These are phyloP conservation scores for Podospora australis DNA, from an alignment of 495 filamentous ascomycete species.

Conservation along the genomic window DNA sequence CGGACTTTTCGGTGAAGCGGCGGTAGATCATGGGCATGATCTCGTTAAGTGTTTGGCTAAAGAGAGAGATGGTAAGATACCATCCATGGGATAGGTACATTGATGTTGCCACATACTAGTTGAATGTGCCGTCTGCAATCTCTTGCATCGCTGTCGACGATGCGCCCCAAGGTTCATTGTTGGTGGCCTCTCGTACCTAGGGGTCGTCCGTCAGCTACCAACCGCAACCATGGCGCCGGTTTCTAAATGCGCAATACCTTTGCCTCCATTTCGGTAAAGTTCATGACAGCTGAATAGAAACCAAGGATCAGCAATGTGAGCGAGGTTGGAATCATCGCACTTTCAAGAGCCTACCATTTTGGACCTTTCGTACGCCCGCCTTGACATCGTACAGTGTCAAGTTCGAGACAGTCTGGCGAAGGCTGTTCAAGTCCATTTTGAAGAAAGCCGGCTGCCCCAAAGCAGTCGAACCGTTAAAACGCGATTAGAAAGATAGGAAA, in stretches of 20 bases:
- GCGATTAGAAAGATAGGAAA: too few relatives aligned
- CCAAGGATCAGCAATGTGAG: background rate
- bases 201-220: conserved; percentile 21
- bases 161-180: conserved; percentile 96
- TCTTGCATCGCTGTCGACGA: conserved; percentile 87
- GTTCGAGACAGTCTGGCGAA: conserved; percentile 88
- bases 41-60: conserved; percentile 91
- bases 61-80: background rate
- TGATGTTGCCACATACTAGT: conserved; percentile 66
- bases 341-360: conserved; percentile 73
- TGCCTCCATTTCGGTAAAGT: conserved; percentile 99
- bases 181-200: conserved; percentile 95
- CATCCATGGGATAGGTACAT: too few relatives aligned
- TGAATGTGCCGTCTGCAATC: conserved; percentile 95
- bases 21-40: conserved; percentile 99
- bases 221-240: background rate
- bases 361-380: conserved; percentile 91
- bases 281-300: conserved; percentile 76
- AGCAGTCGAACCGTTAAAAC: background rate
- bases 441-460: background rate
- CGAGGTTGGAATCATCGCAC: background rate
- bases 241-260: conserved; percentile 74
- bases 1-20: conserved; percentile 95
- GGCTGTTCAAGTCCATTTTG: conserved; percentile 74
- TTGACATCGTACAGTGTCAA: conserved; percentile 96